Evolutionary conservation across 345 rosid genomes (phyloP).

Genomic region (Arabis hirsuta): DNA sequence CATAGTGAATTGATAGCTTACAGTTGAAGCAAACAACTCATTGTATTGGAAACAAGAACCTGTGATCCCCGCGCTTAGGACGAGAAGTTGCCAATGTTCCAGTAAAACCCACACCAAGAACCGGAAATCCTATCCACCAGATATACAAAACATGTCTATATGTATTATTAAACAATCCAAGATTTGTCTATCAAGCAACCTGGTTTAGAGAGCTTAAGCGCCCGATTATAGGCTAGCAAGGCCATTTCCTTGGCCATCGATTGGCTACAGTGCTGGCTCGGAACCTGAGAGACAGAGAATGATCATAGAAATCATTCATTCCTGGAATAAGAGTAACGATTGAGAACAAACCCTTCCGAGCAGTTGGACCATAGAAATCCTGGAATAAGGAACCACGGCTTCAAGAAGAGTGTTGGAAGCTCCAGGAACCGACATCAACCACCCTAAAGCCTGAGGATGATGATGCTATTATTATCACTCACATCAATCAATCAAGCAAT

Average conservation of each 20-base stretch:
- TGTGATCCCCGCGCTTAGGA: constrained; percentile 82
- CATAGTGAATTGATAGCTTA: neutral
- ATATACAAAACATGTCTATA: too few relatives aligned
- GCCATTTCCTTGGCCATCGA: constrained; percentile 76
- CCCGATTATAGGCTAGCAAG: constrained; percentile 82
- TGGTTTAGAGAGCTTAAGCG: constrained; percentile 77
- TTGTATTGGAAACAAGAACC: constrained; percentile 44
- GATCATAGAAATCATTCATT: too few relatives aligned
- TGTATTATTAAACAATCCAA: too few relatives aligned
- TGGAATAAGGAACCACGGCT: constrained; percentile 79
- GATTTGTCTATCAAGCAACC: constrained; percentile 39
- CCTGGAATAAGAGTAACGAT: too few relatives aligned
- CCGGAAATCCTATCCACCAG: constrained; percentile 59
- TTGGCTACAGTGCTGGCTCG: constrained; percentile 60
- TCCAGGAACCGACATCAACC: constrained; percentile 87
- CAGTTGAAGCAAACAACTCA: constrained; percentile 5
- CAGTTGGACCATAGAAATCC: constrained; percentile 64
- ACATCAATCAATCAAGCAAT: too few relatives aligned
- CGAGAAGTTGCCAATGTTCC: constrained; percentile 69
- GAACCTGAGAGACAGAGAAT: constrained; percentile 52
- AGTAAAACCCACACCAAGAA: constrained; percentile 86
- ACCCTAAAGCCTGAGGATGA: constrained; percentile 62
- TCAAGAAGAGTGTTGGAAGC: constrained; percentile 89
- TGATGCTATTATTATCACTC: too few relatives aligned
- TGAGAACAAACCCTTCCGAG: constrained; percentile 64